Evolutionary conservation across 441 rosid species (phyloP).

Genomic region (Adansonia madagascariensis): DNA sequence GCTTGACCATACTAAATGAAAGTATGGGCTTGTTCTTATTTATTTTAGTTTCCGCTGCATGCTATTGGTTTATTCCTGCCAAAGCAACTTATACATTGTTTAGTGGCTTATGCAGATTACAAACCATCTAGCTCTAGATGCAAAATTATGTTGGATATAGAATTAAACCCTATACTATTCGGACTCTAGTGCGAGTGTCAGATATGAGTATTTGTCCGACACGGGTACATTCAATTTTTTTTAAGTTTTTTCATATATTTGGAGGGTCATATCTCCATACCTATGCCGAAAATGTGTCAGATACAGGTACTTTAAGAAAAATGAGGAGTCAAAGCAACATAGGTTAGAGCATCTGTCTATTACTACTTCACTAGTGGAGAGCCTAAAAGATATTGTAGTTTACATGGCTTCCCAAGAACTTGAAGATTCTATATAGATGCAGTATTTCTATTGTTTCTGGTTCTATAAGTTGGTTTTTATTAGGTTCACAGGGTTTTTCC

Average conservation of each 20-base stretch:
- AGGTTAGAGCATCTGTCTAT: background rate
- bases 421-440: background rate
- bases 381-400: background rate
- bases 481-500: background rate
- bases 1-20: background rate
- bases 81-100: background rate
- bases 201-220: too few relatives aligned
- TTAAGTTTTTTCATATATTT: too few relatives aligned
- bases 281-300: too few relatives aligned
- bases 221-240: too few relatives aligned
- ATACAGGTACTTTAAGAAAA: too few relatives aligned
- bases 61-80: background rate
- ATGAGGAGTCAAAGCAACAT: too few relatives aligned
- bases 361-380: background rate
- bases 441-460: background rate
- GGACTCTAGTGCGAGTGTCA: too few relatives aligned
- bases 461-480: background rate
- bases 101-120: background rate
- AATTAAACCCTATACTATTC: too few relatives aligned
- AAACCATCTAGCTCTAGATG: background rate
- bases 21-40: background rate
- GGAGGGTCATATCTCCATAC: too few relatives aligned
- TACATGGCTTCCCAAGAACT: background rate
- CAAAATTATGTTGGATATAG: background rate
- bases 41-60: background rate